Evolutionary conservation across 768 basidiomycete genomes (phyloP).

Genomic region (Coprinopsis marcescibilis): DNA sequence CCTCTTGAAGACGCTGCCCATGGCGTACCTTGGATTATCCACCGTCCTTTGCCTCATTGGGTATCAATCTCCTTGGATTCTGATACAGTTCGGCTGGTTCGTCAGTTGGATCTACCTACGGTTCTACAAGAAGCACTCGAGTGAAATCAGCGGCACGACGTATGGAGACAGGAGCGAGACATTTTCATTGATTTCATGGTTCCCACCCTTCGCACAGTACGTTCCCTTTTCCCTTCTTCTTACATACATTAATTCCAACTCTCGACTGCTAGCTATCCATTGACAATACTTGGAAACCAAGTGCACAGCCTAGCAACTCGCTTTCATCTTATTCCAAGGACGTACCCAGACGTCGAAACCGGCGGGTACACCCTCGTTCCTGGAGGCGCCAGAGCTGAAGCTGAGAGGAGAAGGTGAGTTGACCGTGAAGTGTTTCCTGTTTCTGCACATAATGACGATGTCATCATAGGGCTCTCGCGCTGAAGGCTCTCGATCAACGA

Average conservation of each 20-base stretch:
- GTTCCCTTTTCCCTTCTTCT: conserved; percentile 23
- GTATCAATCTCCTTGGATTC: conserved; percentile 83
- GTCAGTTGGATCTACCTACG: conserved; percentile 93
- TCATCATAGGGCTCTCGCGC: conserved; percentile 73
- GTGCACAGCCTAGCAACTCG: conserved; percentile 62
- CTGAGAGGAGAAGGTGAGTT: conserved; percentile 84
- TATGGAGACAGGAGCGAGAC: conserved; percentile 96
- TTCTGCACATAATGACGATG: conserved; percentile 7
- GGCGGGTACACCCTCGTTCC: conserved; percentile 71
- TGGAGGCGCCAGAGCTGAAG: conserved; percentile 90
- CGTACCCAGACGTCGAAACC: conserved; percentile 60
- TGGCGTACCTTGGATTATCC: conserved; percentile 88
- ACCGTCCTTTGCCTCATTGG: conserved; percentile 79
- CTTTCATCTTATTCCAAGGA: conserved; percentile 69
- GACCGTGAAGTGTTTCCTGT: background rate
- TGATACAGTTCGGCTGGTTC: conserved; percentile 99
- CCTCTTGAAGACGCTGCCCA: conserved; percentile 72
- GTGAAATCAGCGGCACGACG: conserved; percentile 57
- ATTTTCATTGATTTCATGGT: conserved; percentile 92
- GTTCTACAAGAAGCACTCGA: conserved; percentile 88
- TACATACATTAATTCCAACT: conserved; percentile 5
- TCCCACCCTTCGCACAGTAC: conserved; percentile 93
- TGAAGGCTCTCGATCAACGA: conserved; percentile 94
- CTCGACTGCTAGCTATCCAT: conserved; percentile 53
- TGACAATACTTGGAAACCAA: conserved; percentile 60